Evolutionary conservation across 129 eudicot species (phyloP), one percentile per base, ranked within the genome.

Genomic region (Ambrosia trifida): DNA sequence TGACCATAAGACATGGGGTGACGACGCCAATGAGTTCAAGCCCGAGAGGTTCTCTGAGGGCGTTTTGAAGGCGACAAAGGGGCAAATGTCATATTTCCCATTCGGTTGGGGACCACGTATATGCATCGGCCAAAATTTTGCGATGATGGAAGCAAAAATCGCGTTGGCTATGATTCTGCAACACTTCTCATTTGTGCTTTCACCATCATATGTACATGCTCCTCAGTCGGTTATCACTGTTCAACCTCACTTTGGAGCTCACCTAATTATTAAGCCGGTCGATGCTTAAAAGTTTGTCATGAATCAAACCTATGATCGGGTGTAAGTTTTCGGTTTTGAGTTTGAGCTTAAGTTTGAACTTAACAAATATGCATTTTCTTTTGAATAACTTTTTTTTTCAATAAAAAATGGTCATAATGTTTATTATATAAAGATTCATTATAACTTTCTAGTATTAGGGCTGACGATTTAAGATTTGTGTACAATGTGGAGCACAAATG

Each of bases 41-140:
- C 96, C 92, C n/a, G 83, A 84, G 47, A 82, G 96, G 52, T 89
- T 84, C 81, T 75, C 84, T 12, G 84, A 80, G 58, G 96, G 92
- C 50, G 75, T 82, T 69, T 73, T 87, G 44, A 82, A 82, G 79
- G 92, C 89, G 18, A 71, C 86, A 13, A 86, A 86, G 68, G 87
- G 82, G 33, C 87, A 61, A 59, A 10, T 68, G 57, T 82, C 96
- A 0, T 86, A 79, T 67, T 72, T 89, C 41, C 92, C 92, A 2
- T 89, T 89, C n/a, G 92, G 89, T 40, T 84, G 85, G 85, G 92
- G 89, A 14, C 96, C 96, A 50, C 80, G 91, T 31, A 83, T 77
- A 44, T 89, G 96, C 51, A 83, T 86, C 4, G 92, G 96, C 16
- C 87, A 85, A 35, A 72, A 81, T 40, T 86, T 89, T 30, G 89